These are phyloP conservation scores for Lophiostoma macrostomum DNA, from an alignment of 495 filamentous ascomycete species.

Conservation along the genomic window DNA sequence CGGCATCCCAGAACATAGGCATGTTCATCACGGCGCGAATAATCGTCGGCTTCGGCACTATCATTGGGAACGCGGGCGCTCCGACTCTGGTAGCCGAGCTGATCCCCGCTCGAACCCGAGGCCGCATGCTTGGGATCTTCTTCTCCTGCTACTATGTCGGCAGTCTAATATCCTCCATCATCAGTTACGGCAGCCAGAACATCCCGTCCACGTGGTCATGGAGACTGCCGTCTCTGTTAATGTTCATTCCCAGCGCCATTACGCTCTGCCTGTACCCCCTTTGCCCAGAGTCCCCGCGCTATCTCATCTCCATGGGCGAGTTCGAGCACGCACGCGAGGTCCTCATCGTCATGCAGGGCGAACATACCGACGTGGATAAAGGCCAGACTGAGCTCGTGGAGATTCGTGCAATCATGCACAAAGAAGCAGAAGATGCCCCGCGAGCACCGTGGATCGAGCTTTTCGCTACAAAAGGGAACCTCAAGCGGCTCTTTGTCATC, in stretches of 20 bases:
- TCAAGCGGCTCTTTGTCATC: slow-evolving; percentile 1
- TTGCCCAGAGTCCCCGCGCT: not conserved
- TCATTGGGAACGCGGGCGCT: no score
- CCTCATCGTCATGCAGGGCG: not conserved
- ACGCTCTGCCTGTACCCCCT: not conserved
- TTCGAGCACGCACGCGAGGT: not conserved
- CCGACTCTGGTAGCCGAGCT: no score
- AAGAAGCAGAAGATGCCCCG: not conserved
- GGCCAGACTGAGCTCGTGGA: not conserved
- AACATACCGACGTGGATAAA: not conserved
- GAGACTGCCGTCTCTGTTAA: not conserved
- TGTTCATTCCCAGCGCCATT: not conserved
- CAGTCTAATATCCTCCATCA: not conserved
- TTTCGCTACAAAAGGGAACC: not conserved
- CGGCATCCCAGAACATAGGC: no score
- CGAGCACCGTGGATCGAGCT: not conserved
- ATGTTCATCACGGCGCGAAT: no score
- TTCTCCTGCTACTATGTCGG: not conserved
- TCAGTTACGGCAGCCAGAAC: not conserved
- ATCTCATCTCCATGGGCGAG: not conserved
- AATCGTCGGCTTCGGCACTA: no score
- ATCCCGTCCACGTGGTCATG: not conserved
- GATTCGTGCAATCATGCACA: not conserved
- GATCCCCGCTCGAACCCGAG: not conserved
- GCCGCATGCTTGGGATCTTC: not conserved